Evolutionary conservation across 2,329 filamentous ascomycete species (phyloP).

Genomic region (Myriosclerotinia scirpicola): DNA sequence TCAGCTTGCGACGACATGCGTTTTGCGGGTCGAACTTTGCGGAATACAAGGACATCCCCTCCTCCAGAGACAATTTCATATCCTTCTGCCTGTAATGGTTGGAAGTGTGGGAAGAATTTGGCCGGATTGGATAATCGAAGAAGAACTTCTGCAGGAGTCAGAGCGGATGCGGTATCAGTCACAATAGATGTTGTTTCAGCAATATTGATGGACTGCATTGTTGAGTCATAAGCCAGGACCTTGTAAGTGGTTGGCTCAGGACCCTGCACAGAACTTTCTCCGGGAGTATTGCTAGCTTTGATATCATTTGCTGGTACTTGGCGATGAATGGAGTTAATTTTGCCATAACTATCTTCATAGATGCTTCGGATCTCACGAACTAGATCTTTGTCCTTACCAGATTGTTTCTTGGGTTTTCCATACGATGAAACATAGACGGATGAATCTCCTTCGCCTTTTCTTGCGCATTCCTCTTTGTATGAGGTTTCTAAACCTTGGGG

Average conservation of each 20-base stretch:
- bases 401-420: conserved; percentile 20
- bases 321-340: conserved; percentile 40
- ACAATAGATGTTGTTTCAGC: conserved; percentile 61
- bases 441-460: conserved; percentile 28
- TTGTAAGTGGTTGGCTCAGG: conserved; percentile 52
- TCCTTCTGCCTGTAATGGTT: conserved; percentile 57
- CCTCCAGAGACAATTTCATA: conserved; percentile 66
- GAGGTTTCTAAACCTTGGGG: conserved; percentile 22
- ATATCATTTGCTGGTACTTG: conserved; percentile 28
- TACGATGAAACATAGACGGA: conserved; percentile 27
- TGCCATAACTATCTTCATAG: conserved; percentile 47
- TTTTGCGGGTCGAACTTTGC: conserved; percentile 51
- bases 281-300: not conserved
- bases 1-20: conserved; percentile 27
- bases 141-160: conserved; percentile 61
- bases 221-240: conserved; percentile 64
- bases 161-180: conserved; percentile 48
- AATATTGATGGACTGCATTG: conserved; percentile 55
- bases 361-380: conserved; percentile 44
- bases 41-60: conserved; percentile 65
- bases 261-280: not conserved
- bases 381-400: conserved; percentile 38
- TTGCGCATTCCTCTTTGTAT: conserved; percentile 21
- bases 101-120: conserved; percentile 65
- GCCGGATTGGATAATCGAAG: conserved; percentile 60